Conservation (phyloP, 345 rosid genomes). For the Dipteronia dyeriana region DNA sequence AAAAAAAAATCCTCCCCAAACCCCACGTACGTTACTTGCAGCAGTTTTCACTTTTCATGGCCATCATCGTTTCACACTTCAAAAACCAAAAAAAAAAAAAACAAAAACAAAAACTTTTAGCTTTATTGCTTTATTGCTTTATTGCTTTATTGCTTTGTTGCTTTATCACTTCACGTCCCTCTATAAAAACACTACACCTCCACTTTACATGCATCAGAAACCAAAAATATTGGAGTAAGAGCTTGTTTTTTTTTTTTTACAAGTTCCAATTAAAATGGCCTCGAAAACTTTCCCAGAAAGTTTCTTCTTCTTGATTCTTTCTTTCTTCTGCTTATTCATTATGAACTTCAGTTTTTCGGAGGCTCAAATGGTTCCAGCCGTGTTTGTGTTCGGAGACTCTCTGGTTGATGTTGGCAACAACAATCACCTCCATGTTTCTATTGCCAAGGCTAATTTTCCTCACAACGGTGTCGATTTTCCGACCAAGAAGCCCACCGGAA, state of each 20-base stretch:
- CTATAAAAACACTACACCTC: neutral
- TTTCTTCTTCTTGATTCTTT: neutral
- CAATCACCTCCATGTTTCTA: slow-evolving; percentile 37
- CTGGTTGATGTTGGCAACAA: slow-evolving; percentile 59
- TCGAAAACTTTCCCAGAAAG: neutral
- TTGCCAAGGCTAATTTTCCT: slow-evolving; percentile 48
- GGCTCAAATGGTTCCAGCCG: slow-evolving; percentile 44
- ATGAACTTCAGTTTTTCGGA: neutral
- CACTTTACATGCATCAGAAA: no score
- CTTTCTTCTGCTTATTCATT: neutral
- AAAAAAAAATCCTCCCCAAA: no score
- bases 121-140: no score
- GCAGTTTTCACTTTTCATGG: no score
- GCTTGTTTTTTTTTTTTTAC: no score
- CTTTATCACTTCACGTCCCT: no score
- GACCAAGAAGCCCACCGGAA: slow-evolving; percentile 44
- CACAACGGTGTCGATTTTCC: slow-evolving; percentile 60
- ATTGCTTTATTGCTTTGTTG: no score
- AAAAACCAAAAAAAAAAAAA: no score
- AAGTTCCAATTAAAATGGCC: slow-evolving; percentile 1
- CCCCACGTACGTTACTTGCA: no score
- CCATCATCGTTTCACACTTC: no score
- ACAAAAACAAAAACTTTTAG: no score
- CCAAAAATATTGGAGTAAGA: neutral
- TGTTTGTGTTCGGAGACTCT: slow-evolving; percentile 55